A percentile compares a stretch with the other conserved stretches of the same genome.
Evolutionary conservation across 257 asterid genomes (phyloP).

Genomic region (Euphrasia confusa): DNA sequence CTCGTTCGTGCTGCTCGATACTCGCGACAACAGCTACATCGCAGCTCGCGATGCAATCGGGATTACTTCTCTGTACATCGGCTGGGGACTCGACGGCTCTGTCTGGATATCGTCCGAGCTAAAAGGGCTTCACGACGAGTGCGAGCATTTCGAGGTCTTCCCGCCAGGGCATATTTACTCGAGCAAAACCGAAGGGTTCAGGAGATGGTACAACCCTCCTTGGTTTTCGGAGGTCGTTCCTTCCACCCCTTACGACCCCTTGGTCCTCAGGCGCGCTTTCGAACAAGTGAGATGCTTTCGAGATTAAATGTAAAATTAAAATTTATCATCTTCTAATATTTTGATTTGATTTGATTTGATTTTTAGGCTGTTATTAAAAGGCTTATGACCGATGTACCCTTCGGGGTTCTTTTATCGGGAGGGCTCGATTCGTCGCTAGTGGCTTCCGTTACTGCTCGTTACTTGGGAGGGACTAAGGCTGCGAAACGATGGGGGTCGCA

Average conservation of each 20-base stretch:
- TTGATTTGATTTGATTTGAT: not conserved
- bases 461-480: slow-evolving; percentile 75
- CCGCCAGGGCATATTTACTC: slow-evolving; percentile 94
- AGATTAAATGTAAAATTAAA: not conserved
- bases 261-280: slow-evolving; percentile 70
- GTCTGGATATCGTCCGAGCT: slow-evolving; percentile 92
- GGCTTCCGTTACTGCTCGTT: slow-evolving; percentile 87
- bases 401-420: slow-evolving; percentile 91
- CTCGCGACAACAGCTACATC: slow-evolving; percentile 81
- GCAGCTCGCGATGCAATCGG: slow-evolving; percentile 97
- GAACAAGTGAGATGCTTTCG: slow-evolving; percentile 54
- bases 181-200: slow-evolving; percentile 64
- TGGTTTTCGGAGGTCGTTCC: slow-evolving; percentile 89
- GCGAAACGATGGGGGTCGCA: slow-evolving; percentile 94
- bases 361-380: slow-evolving; percentile 83
- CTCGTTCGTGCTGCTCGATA: slow-evolving; percentile 83
- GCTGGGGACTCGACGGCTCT: slow-evolving; percentile 99
- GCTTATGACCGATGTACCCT: slow-evolving; percentile 97
- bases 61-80: slow-evolving; percentile 86
- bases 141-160: slow-evolving; percentile 87
- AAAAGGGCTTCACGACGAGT: slow-evolving; percentile 78
- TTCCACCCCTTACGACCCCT: slow-evolving; percentile 79
- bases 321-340: not conserved
- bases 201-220: slow-evolving; percentile 88
- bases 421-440: slow-evolving; percentile 97